These are phyloP conservation scores for Gastrolobium bilobum DNA, from an alignment of 306 rosid species.

Conservation along the genomic window DNA sequence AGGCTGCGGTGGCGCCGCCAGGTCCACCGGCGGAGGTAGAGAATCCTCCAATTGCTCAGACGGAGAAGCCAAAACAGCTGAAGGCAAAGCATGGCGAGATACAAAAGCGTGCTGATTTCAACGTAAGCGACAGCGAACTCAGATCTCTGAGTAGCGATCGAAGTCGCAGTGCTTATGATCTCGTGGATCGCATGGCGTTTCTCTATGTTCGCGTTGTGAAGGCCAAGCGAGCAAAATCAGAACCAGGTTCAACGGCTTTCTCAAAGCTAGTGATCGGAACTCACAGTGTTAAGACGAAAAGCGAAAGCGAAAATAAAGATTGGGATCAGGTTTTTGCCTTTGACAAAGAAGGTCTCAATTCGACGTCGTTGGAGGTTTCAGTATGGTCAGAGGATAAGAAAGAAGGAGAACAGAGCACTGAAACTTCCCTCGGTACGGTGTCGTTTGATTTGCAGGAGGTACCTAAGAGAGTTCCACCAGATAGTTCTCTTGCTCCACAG, in stretches of 20 bases:
- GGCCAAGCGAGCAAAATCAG: constrained; percentile 55
- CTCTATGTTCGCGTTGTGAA: constrained; percentile 75
- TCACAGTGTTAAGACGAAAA: constrained; percentile 72
- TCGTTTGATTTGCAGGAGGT: constrained; percentile 80
- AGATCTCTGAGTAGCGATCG: constrained; percentile 63
- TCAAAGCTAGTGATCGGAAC: constrained; percentile 87
- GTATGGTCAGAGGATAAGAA: constrained; percentile 69
- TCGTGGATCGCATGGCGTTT: constrained; percentile 80
- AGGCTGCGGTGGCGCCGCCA: not conserved
- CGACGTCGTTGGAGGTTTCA: constrained; percentile 80
- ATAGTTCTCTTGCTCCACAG: constrained; percentile 92
- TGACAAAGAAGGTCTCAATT: constrained; percentile 81
- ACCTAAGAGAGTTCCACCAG: constrained; percentile 87
- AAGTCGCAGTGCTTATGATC: constrained; percentile 68
- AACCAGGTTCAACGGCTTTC: constrained; percentile 34
- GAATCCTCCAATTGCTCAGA: constrained; percentile 57
- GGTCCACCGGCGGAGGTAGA: constrained; percentile 37
- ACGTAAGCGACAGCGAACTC: constrained; percentile 61
- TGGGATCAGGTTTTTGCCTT: constrained; percentile 95
- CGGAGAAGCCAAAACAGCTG: constrained; percentile 46
- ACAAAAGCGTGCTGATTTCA: constrained; percentile 43
- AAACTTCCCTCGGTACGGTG: constrained; percentile 54
- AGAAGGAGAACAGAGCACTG: constrained; percentile 48
- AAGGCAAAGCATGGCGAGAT: constrained; percentile 45
- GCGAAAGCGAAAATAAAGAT: constrained; percentile 65